Conservation (phyloP, 768 basidiomycete genomes). For the Lenzites betulinus region DNA sequence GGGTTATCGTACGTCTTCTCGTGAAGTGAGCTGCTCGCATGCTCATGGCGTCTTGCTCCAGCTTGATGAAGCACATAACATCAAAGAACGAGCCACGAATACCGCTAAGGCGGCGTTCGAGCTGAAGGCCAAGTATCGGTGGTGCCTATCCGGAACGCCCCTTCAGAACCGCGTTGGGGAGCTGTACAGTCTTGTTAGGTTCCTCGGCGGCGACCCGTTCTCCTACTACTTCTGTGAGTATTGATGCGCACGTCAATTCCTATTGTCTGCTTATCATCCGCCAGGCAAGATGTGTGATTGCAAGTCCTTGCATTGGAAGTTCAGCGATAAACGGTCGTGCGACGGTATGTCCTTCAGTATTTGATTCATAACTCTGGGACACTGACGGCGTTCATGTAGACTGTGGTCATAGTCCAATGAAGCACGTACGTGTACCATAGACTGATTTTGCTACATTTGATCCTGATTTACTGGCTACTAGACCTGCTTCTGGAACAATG, state of each 20-base stretch:
- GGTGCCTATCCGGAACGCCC: slow-evolving; percentile 97
- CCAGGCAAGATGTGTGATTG: slow-evolving; percentile 89
- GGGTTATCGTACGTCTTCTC: slow-evolving; percentile 62
- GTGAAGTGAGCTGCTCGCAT: neutral
- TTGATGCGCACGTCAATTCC: too few relatives aligned
- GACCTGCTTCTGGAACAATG: slow-evolving; percentile 97
- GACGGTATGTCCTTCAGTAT: slow-evolving; percentile 57
- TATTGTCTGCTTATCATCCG: neutral
- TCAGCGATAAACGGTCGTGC: slow-evolving; percentile 79
- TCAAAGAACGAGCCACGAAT: slow-evolving; percentile 93
- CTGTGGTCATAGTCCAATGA: slow-evolving; percentile 85
- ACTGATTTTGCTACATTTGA: neutral
- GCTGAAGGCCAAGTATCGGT: slow-evolving; percentile 74
- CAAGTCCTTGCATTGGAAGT: slow-evolving; percentile 95
- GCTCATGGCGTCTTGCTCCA: slow-evolving; percentile 28
- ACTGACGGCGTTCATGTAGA: slow-evolving; percentile 42
- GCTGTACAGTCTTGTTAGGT: slow-evolving; percentile 90
- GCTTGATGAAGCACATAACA: slow-evolving; percentile 97
- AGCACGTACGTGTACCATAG: slow-evolving; percentile 53
- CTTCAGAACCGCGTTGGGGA: slow-evolving; percentile 99
- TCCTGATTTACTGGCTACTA: slow-evolving; percentile 29
- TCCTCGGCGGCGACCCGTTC: slow-evolving; percentile 92
- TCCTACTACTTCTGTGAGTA: slow-evolving; percentile 83
- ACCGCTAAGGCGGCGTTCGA: slow-evolving; percentile 98
- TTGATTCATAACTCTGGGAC: neutral